phyloP scores from a whole-genome alignment of 345 rosid genomes.

The Iberis pinnata region DNA sequence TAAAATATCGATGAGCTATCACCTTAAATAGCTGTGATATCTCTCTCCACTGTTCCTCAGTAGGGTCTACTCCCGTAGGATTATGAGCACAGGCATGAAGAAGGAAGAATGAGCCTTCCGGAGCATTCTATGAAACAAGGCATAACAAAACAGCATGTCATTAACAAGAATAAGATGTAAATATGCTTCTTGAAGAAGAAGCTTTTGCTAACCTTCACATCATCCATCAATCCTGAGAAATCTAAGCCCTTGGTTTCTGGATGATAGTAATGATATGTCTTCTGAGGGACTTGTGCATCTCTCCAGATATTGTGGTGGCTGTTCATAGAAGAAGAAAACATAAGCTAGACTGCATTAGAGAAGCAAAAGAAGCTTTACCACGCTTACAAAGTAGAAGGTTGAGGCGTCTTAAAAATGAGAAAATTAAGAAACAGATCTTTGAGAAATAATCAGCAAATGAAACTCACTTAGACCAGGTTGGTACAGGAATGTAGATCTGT shows the following conservation, averaged over 20 bases:
- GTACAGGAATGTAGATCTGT: constrained; percentile 82
- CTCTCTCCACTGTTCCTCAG: constrained; percentile 93
- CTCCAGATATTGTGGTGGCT: constrained; percentile 99
- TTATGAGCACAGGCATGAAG: constrained; percentile 93
- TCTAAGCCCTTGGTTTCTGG: constrained; percentile 79
- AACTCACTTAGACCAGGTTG: constrained; percentile 95
- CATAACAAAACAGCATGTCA: constrained; percentile 1
- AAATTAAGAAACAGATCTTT: too few species aligned
- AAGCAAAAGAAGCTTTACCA: constrained; percentile 10
- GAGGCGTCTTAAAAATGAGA: background rate
- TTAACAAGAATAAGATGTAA: background rate
- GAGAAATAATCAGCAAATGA: too few species aligned
- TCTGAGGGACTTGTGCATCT: constrained; percentile 84
- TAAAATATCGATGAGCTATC: too few species aligned
- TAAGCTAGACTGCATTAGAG: background rate
- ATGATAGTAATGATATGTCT: constrained; percentile 78
- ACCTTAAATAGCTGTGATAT: constrained; percentile 85
- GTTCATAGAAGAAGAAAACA: constrained; percentile 28
- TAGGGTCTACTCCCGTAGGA: constrained; percentile 95
- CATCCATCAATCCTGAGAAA: constrained; percentile 82
- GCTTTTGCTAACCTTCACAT: constrained; percentile 53
- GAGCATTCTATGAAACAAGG: constrained; percentile 58
- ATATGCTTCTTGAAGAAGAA: background rate
- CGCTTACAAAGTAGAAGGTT: background rate
- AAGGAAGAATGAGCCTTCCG: constrained; percentile 82